Evolutionary conservation across 768 basidiomycete genomes (phyloP).

Genomic region (Mycena albidolilacea): DNA sequence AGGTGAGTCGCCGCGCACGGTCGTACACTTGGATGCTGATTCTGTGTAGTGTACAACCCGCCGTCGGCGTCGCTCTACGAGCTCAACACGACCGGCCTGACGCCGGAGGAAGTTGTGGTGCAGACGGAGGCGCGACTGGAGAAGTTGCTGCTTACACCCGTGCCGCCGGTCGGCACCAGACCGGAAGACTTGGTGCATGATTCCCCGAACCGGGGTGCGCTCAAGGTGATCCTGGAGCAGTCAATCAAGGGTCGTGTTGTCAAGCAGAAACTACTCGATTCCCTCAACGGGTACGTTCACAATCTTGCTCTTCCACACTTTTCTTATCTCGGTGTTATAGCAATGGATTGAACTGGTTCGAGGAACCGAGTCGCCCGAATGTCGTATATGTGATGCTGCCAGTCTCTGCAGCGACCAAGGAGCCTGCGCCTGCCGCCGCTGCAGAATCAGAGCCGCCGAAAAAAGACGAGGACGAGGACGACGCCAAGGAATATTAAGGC

Average conservation of each 20-base stretch:
- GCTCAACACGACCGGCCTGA: constrained; percentile 41
- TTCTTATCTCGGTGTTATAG: not conserved
- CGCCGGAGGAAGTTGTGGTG: constrained; percentile 36
- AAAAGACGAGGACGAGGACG: constrained; percentile 28
- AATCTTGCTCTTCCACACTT: not conserved
- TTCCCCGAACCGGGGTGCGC: constrained; percentile 36
- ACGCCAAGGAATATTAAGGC: constrained; percentile 31
- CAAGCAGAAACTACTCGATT: constrained; percentile 29
- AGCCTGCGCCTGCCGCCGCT: not conserved
- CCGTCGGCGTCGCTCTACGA: constrained; percentile 39
- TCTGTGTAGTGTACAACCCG: constrained; percentile 34
- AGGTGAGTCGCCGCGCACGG: constrained; percentile 7
- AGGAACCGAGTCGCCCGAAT: constrained; percentile 31
- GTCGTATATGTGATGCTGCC: constrained; percentile 32
- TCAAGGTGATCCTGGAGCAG: constrained; percentile 38
- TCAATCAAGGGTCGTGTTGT: constrained; percentile 38
- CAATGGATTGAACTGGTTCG: constrained; percentile 33
- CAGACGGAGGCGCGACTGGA: constrained; percentile 38
- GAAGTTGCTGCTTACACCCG: constrained; percentile 32
- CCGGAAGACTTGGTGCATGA: constrained; percentile 36
- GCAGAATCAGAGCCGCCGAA: constrained; percentile 9
- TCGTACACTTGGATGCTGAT: not conserved
- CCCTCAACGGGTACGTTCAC: constrained; percentile 23
- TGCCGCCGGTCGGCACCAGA: constrained; percentile 34
- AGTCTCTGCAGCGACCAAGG: constrained; percentile 14